Evolutionary conservation across 2,329 filamentous ascomycete genomes (phyloP).

Genomic region (Graphilbum fragrans): DNA sequence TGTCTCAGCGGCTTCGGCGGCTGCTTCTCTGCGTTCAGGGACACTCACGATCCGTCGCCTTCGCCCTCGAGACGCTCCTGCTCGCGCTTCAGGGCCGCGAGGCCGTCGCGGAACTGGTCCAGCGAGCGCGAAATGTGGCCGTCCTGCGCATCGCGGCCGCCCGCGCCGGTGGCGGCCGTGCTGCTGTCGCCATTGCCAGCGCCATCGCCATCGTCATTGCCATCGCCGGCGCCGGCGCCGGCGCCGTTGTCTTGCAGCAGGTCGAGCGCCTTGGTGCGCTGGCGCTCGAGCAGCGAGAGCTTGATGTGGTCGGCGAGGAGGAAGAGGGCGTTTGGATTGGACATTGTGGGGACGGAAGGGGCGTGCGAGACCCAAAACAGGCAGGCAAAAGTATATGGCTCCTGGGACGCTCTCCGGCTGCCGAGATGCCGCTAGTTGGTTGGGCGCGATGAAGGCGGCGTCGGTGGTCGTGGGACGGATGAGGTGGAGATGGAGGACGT

Average conservation of each 20-base stretch:
- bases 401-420: no score
- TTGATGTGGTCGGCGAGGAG: constrained; percentile 96
- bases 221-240: not conserved
- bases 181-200: no score
- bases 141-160: constrained; percentile 55
- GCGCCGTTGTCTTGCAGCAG: constrained; percentile 42
- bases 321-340: constrained; percentile 65
- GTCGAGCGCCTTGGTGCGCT: constrained; percentile 71
- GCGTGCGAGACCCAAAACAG: not conserved
- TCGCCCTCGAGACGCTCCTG: constrained; percentile 49
- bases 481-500: no score
- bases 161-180: not conserved
- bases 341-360: constrained; percentile 22
- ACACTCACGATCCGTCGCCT: constrained; percentile 46
- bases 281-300: constrained; percentile 82
- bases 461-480: no score
- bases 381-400: not conserved
- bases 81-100: constrained; percentile 57
- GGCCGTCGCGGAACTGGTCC: constrained; percentile 71
- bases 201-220: no score
- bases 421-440: no score
- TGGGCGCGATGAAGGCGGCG: no score
- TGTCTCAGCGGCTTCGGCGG: not conserved
- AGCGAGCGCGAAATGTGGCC: constrained; percentile 80
- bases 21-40: not conserved